Base-by-base conservation (phyloP, 2,329 filamentous ascomycete genomes). In the Corynespora cassiicola region DNA sequence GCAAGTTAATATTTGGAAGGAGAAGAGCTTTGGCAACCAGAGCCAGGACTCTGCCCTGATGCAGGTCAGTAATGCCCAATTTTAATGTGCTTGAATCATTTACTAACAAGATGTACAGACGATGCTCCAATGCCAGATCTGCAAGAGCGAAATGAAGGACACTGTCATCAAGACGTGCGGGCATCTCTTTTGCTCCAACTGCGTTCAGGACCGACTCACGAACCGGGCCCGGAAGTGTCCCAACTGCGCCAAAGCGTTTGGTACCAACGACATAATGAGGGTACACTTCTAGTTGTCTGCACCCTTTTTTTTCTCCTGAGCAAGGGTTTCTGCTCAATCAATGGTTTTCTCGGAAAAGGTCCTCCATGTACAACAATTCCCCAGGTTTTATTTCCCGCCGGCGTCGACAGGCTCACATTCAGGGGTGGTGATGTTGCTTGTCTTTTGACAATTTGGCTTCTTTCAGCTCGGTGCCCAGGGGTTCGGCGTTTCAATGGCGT, bases 141-240 rank as follows among this genome's bases (percentile, higher is more conserved):
- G 95, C 74, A 88, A 90, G 54, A 86, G 84, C 60, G 89, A 92
- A 54, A 91, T 96, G 75, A 97, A 97, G 71, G 90, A 97, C 63
- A 95, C 91, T 1, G 87, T 86, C 7, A 80, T 99, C 66, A 95
- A 94, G 72, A 90, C 88, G 1, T 99, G 94, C 67, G 94, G 94
- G 2, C 94, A 99, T 68, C 82, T 95, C 31, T 96, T 97, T 69
- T 99, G 94, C 78, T 85, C 86, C 61, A 80, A 84, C 31, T 99
- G 94, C 65, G 87, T 97, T 16, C 89, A 96, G 50, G 87, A 95
- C 60, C 85, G 94, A 40, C 84, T 96, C 46, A 84, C 83, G 29
- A 95, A 94, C 61, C 87, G 94, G 22, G 91, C 92, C 73, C 82
- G 94, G 53, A 97, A 97, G 69, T 99, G 94, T 62, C 94, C 94